Evolutionary conservation across 2,329 filamentous ascomycete genomes (phyloP).

Genomic region (Aspergillus arachidicola): DNA sequence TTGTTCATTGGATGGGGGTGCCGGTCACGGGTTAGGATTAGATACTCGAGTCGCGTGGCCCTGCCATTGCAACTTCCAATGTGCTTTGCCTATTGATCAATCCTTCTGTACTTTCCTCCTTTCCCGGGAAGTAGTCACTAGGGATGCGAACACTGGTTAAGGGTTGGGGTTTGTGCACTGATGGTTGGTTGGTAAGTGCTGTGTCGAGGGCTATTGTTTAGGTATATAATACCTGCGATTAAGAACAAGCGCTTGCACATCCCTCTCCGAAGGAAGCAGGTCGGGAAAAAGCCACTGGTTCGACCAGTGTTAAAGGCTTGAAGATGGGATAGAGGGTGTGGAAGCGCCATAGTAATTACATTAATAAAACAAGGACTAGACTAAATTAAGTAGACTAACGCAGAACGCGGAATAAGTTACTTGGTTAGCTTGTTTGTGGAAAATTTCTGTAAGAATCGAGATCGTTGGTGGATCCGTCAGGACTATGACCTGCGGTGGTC

Average conservation of each 20-base stretch:
- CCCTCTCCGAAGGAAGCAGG: neutral
- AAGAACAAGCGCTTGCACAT: neutral
- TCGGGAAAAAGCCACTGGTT: neutral
- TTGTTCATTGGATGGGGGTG: neutral
- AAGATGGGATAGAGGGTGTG: neutral
- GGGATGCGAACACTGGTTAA: neutral
- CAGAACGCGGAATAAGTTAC: neutral
- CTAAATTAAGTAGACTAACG: neutral
- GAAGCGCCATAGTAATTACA: neutral
- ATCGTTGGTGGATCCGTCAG: neutral
- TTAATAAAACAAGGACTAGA: neutral
- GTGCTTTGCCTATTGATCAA: neutral
- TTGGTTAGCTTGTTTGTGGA: conserved; percentile 1
- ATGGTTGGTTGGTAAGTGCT: neutral
- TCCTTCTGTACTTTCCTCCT: neutral
- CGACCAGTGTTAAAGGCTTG: neutral
- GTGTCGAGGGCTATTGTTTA: neutral
- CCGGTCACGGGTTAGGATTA: neutral
- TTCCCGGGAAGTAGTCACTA: neutral
- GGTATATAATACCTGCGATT: neutral
- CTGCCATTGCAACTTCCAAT: neutral
- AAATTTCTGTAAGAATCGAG: neutral
- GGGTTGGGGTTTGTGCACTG: neutral
- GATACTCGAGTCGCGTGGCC: neutral
- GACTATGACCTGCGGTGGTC: conserved; percentile 1